Base-by-base conservation (phyloP, 2,329 filamentous ascomycete species). In the Hypoxylon sp. region DNA sequence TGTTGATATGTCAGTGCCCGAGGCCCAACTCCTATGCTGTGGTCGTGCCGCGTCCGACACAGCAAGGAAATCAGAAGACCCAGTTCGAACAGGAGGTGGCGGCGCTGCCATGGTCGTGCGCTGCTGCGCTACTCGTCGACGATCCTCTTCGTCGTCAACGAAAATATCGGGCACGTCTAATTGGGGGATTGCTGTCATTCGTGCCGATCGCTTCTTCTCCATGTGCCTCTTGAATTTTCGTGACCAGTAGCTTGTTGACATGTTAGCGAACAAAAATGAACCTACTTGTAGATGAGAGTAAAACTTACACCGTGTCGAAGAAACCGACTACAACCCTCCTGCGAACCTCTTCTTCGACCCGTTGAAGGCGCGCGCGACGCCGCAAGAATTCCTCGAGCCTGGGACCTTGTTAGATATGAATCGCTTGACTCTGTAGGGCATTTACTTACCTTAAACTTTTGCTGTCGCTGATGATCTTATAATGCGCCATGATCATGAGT, bases 401-500 rank as follows among this genome's bases (percentile, higher is more conserved):
- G 27, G 16, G 43, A 32, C 9, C 29, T 47, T 51, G 65, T 76
- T 66, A 72, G 65, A 41, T 38, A 45, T 37, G 3, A 12, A 8
- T 37, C 15, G 7, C 8, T 20, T 13, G 12, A 41, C 36, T 13
- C 37, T 31, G 51, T 53, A 27, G 19, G 3, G 30, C 27, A 15
- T 31, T 61, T n/a, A 71, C 76, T 68, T 75, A 89, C 87, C 82
- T 87, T 67, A 99, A 76, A 71, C 91, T 96, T 78, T 97, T 97
- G 76, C 88, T 97, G 72, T 99, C 94, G 62, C 88, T 96, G 69
- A 99, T 99, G 66, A 99, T 91, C 66, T 97, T 99, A 79, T 99
- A 96, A 72, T 99, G 94, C 23, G 95, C 93, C 49, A 99, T 78
- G 54, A 96, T 95, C 88, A 99, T 94, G 41, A 99, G 79, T 15